Conservation (phyloP, 148 eudicot genomes). For the Gaultheria prostrata region DNA sequence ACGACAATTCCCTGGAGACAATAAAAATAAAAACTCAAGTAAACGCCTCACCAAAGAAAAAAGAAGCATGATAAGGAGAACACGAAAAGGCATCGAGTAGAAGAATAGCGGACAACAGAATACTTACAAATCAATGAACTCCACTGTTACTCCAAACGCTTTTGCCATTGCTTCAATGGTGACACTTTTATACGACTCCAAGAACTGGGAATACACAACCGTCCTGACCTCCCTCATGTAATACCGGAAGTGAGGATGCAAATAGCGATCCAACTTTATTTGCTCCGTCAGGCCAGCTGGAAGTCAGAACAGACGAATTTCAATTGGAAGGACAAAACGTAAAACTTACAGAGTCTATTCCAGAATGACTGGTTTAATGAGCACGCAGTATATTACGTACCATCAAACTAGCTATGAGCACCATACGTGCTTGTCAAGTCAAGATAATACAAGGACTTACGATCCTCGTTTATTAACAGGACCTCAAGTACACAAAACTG, state of each 20-base stretch:
- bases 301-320: constrained; percentile 9
- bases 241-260: constrained; percentile 88
- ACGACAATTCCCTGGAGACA: constrained; percentile 75
- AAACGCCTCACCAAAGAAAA: not conserved
- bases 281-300: constrained; percentile 94
- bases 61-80: not conserved
- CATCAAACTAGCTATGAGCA: not conserved
- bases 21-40: not conserved
- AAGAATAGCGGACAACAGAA: not conserved
- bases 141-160: constrained; percentile 87
- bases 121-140: constrained; percentile 92
- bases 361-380: not conserved
- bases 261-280: constrained; percentile 84
- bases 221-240: constrained; percentile 98
- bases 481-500: not conserved
- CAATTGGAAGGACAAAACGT: not conserved
- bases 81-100: not conserved
- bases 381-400: not conserved
- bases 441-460: not conserved
- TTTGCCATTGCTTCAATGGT: constrained; percentile 97
- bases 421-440: not conserved
- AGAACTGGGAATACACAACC: constrained; percentile 90
- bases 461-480: not conserved
- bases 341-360: not conserved
- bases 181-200: constrained; percentile 96